These are phyloP conservation scores for Echites panduratus DNA, from an alignment of 257 asterid species.

Conservation along the genomic window DNA sequence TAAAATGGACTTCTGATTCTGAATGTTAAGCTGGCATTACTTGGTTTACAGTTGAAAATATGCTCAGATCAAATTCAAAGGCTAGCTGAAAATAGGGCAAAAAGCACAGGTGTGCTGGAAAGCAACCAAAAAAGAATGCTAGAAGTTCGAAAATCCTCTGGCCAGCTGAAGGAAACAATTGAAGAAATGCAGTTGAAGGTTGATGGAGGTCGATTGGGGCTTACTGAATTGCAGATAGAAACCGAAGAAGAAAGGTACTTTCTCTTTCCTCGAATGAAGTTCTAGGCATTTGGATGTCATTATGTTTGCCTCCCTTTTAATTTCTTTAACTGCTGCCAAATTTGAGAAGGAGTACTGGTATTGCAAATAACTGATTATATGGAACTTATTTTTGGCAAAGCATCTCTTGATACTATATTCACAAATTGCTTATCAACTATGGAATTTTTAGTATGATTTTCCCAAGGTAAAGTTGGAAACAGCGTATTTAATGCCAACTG, in stretches of 20 bases:
- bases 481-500: neutral
- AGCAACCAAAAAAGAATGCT: conserved; percentile 49
- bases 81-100: conserved; percentile 64
- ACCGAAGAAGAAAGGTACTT: conserved; percentile 83
- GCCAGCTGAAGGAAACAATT: conserved; percentile 43
- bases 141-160: conserved; percentile 57
- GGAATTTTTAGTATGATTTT: neutral
- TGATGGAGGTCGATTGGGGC: conserved; percentile 50
- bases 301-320: neutral
- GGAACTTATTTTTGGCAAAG: neutral
- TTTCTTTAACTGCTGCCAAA: neutral
- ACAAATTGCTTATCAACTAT: neutral
- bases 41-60: conserved; percentile 66
- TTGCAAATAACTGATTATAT: neutral
- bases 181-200: conserved; percentile 71
- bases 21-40: conserved; percentile 6
- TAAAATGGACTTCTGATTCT: conserved; percentile 5
- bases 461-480: neutral
- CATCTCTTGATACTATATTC: neutral
- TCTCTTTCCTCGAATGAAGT: neutral
- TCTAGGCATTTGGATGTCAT: neutral
- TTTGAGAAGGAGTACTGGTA: neutral
- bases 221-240: conserved; percentile 75
- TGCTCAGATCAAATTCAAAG: conserved; percentile 69
- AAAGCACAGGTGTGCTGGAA: conserved; percentile 42